Conservation (phyloP, 495 filamentous ascomycete species). For the Geopyxis carbonaria region DNA sequence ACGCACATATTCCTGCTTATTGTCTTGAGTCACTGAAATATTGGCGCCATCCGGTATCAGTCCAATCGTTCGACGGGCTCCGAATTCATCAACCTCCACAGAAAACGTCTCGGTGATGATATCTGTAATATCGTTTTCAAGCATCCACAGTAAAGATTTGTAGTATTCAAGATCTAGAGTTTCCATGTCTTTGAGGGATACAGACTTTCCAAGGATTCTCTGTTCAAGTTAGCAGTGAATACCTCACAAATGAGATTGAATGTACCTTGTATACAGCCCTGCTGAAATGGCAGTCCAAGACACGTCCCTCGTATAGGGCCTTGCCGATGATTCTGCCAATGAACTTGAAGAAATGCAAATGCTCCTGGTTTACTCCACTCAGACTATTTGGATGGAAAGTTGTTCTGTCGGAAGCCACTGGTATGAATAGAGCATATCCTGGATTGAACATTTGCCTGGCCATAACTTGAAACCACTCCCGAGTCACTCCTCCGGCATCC, state of each 20-base stretch:
- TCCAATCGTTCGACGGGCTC: conserved; percentile 71
- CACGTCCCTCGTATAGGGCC: conserved; percentile 86
- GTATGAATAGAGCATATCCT: conserved; percentile 89
- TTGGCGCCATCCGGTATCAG: conserved; percentile 75
- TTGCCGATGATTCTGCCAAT: conserved; percentile 98
- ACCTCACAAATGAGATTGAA: not conserved
- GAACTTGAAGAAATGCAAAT: conserved; percentile 98
- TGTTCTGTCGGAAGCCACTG: conserved; percentile 92
- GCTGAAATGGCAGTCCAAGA: conserved; percentile 97
- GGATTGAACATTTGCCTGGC: conserved; percentile 98
- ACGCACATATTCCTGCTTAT: conserved; percentile 94
- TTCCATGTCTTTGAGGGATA: conserved; percentile 99
- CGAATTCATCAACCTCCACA: conserved; percentile 82
- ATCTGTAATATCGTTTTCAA: conserved; percentile 97
- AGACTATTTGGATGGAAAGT: conserved; percentile 96
- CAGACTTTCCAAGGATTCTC: conserved; percentile 79
- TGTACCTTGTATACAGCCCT: conserved; percentile 77
- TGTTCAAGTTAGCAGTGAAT: conserved; percentile 10
- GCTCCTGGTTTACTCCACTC: conserved; percentile 85
- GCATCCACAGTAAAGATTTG: conserved; percentile 98
- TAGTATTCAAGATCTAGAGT: conserved; percentile 97
- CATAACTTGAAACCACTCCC: conserved; percentile 99
- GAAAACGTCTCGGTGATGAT: conserved; percentile 97
- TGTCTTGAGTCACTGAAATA: conserved; percentile 88
- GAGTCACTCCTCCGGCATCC: conserved; percentile 90